Evolutionary conservation across 371 early-diverging fungal species (phyloP).

Genomic region (Umbelopsis sp.): DNA sequence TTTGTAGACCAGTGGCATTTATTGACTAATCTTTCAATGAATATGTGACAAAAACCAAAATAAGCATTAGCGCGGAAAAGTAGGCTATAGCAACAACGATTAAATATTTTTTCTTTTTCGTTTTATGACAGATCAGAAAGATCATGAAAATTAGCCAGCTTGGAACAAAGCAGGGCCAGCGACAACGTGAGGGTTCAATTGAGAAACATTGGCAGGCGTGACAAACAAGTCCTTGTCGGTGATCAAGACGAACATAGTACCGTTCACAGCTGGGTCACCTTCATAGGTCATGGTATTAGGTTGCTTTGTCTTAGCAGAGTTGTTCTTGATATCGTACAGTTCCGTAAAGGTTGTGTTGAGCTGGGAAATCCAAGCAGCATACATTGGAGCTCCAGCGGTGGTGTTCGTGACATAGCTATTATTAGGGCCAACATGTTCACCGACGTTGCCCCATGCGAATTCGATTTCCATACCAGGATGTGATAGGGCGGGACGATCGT

Average conservation of each 20-base stretch:
- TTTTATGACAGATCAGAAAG: neutral
- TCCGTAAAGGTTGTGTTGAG: neutral
- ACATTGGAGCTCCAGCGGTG: neutral
- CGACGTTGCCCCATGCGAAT: neutral
- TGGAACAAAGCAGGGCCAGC: slow-evolving; percentile 6
- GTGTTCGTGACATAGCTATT: neutral
- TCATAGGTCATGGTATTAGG: neutral
- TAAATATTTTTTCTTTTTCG: neutral
- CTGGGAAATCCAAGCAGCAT: neutral
- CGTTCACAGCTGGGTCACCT: neutral
- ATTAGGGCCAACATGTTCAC: neutral
- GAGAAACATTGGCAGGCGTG: neutral
- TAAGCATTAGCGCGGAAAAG: too few species aligned
- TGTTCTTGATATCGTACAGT: neutral
- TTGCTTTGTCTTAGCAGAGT: neutral
- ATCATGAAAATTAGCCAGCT: neutral
- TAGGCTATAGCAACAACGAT: neutral
- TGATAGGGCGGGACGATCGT: neutral
- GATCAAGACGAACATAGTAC: neutral
- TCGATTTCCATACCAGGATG: neutral
- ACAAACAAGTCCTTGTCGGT: neutral
- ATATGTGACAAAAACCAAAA: too few species aligned
- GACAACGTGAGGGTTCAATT: neutral
- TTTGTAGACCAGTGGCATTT: too few species aligned
- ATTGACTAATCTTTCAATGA: too few species aligned